Evolutionary conservation across 176 grass and related monocot species (phyloP), one percentile per base, ranked within the genome.

Genomic region (Oryza australiensis): DNA sequence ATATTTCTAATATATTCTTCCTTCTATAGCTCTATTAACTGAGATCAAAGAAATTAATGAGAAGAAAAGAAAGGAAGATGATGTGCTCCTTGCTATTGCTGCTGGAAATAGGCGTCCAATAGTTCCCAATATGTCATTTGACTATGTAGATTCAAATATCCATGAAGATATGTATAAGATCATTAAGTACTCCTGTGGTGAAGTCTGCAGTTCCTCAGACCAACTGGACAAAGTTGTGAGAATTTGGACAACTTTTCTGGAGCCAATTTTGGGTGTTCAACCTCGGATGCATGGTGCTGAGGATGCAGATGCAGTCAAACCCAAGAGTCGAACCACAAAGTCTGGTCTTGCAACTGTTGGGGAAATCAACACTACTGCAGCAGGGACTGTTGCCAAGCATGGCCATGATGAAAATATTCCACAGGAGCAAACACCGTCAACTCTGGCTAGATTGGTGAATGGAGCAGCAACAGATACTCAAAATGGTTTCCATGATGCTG

Each of bases 41-140:
- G 96, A 99, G 87, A 95, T 99, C 64, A 99, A 95, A 93, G 96
- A 99, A 95, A 99, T 95, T 79, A 95, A 91, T 70, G 96, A 99
- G 87, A 99, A 95, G 85, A 94, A 95, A 90, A 80, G 91, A 65
- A 95, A 94, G 87, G 96, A 95, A 89, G 96, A 94, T 70, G 93
- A 98, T 63, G 83, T 95, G 11, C 96, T 99, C 62, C 89, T 93
- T 81, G 86, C 96, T 41, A 93, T 99, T 24, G 91, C 96, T 77
- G 93, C 93, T 68, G 91, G 93, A 78, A 99, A 92, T 86, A 88
- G 89, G 78, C 80, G 89, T 23, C 88, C 96, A 37, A 84, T 95
- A 70, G 80, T 95, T 85, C 96, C 96, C 14, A 93, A 99, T 85
- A 95, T 99, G 91, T 89, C 80, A 73, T 99, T 95, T 51, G 86